phyloP scores from a whole-genome alignment of 345 rosid genomes.

The Linum tenue region DNA sequence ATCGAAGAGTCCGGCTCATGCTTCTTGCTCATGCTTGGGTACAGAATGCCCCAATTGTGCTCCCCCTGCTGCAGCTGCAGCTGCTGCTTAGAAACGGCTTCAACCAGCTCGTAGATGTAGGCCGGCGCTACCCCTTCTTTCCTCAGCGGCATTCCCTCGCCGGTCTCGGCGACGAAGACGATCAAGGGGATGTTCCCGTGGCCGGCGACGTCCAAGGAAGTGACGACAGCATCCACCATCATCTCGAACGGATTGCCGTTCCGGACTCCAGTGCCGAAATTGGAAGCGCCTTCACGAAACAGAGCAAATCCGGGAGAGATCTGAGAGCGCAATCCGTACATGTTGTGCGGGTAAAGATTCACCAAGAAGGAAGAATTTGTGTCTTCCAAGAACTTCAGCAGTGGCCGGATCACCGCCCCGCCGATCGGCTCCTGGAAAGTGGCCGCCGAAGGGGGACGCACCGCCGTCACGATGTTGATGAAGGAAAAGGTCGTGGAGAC shows the following conservation, averaged over 20 bases:
- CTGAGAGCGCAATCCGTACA: constrained; percentile 53
- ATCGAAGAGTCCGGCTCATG: constrained; percentile 44
- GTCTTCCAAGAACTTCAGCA: constrained; percentile 51
- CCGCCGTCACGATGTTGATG: constrained; percentile 45
- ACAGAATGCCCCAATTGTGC: constrained; percentile 66
- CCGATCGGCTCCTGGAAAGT: constrained; percentile 58
- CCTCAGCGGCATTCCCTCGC: constrained; percentile 70
- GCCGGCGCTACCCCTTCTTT: constrained; percentile 63
- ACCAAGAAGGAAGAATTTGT: constrained; percentile 74
- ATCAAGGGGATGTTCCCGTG: constrained; percentile 64
- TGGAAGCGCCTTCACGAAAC: constrained; percentile 65
- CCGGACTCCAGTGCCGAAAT: constrained; percentile 61
- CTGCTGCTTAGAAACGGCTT: constrained; percentile 29
- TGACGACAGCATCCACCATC: constrained; percentile 78
- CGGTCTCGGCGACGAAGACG: constrained; percentile 57
- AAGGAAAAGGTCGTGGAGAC: constrained; percentile 89
- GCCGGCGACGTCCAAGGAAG: constrained; percentile 69
- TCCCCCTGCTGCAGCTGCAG: constrained; percentile 15
- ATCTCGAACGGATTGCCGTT: constrained; percentile 75
- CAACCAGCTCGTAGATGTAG: constrained; percentile 65
- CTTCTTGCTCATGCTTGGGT: constrained; percentile 55
- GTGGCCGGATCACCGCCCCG: constrained; percentile 47
- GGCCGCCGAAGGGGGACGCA: constrained; percentile 77
- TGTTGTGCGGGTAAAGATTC: constrained; percentile 72
- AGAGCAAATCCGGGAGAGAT: constrained; percentile 77